Conservation (phyloP, 768 basidiomycete genomes). For the Lactarius trivialis region DNA sequence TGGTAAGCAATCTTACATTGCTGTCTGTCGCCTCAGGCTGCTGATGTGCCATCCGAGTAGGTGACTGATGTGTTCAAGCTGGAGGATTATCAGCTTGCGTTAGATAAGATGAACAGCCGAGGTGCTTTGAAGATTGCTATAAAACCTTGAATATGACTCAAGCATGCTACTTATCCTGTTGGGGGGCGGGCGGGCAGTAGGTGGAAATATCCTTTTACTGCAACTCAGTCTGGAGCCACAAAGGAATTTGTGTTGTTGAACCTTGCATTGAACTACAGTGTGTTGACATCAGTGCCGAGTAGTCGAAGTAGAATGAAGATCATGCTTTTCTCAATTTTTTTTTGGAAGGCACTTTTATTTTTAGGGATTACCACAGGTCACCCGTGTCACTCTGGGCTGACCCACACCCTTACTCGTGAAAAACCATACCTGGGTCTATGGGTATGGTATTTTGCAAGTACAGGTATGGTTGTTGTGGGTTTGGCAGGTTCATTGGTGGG, state of each 20-base stretch:
- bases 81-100: constrained; percentile 54
- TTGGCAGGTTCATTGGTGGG: no score
- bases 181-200: no score
- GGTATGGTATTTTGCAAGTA: no score
- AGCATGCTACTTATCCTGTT: not conserved
- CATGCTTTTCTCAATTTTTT: not conserved
- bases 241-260: not conserved
- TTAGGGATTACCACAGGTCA: no score
- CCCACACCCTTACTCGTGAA: no score
- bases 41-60: constrained; percentile 26
- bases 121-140: constrained; percentile 48
- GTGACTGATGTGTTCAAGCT: constrained; percentile 53
- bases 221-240: not conserved
- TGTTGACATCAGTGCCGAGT: not conserved
- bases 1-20: constrained; percentile 39
- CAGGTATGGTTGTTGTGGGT: no score
- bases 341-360: no score
- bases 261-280: not conserved
- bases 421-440: no score
- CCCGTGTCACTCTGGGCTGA: no score
- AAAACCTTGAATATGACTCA: constrained; percentile 32
- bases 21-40: not conserved
- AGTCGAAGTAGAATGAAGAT: not conserved
- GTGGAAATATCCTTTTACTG: not conserved
- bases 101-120: constrained; percentile 60